These are phyloP conservation scores for Lycium ferocissimum DNA, from an alignment of 257 asterid species.

Conservation along the genomic window DNA sequence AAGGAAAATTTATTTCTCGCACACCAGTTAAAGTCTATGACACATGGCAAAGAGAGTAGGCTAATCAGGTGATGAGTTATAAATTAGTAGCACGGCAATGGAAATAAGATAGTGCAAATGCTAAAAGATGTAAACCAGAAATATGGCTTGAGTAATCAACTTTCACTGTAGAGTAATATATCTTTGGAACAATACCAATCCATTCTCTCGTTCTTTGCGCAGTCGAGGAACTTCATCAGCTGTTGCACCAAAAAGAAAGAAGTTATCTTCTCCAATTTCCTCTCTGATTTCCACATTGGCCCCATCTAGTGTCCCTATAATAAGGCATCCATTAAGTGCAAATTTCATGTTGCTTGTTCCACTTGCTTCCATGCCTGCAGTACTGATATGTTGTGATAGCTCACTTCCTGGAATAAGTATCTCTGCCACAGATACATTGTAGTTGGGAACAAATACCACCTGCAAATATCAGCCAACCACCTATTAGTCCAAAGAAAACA, in stretches of 20 bases:
- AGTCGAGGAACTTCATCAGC: conserved; percentile 87
- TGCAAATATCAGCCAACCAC: conserved; percentile 41
- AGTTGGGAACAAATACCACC: conserved; percentile 97
- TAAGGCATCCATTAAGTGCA: conserved; percentile 97
- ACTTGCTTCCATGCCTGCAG: conserved; percentile 99
- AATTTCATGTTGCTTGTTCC: conserved; percentile 99
- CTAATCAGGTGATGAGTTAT: conserved; percentile 20
- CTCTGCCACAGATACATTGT: conserved; percentile 98
- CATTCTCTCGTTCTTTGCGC: conserved; percentile 92
- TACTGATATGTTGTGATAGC: conserved; percentile 96
- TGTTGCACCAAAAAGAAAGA: conserved; percentile 95
- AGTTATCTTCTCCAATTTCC: conserved; percentile 88
- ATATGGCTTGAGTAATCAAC: conserved; percentile 2
- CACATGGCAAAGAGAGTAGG: background rate
- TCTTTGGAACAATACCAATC: conserved; percentile 58
- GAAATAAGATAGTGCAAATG: conserved; percentile 22
- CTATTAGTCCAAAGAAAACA: background rate
- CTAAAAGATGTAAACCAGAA: conserved; percentile 12
- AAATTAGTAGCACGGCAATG: conserved; percentile 13
- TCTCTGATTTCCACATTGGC: conserved; percentile 99
- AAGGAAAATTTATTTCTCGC: background rate
- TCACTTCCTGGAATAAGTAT: conserved; percentile 98
- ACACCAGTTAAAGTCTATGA: background rate
- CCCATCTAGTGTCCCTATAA: conserved; percentile 95
- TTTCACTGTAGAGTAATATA: background rate